Evolutionary conservation across 2,329 filamentous ascomycete genomes (phyloP).

Genomic region (Cordyceps farinosa): DNA sequence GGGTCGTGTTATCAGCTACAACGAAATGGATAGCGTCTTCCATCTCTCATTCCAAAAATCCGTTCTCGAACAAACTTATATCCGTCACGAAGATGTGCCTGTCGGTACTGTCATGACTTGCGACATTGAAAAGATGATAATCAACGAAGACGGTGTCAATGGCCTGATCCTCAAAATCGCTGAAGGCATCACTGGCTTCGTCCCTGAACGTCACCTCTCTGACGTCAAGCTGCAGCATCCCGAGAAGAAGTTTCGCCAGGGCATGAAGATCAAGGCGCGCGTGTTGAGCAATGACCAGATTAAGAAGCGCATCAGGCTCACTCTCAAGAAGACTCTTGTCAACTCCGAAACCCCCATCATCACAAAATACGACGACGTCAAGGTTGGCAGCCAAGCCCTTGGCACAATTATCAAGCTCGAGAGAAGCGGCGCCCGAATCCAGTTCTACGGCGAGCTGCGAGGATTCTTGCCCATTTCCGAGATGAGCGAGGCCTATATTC

Average conservation of each 20-base stretch:
- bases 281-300: constrained; percentile 75
- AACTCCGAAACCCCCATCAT: constrained; percentile 83
- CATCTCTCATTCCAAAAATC: constrained; percentile 79
- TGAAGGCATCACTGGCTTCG: constrained; percentile 84
- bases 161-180: constrained; percentile 80
- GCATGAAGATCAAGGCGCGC: constrained; percentile 76
- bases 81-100: constrained; percentile 86
- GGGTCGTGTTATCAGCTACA: constrained; percentile 82
- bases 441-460: constrained; percentile 81
- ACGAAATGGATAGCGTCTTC: constrained; percentile 79
- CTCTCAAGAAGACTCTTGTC: constrained; percentile 89
- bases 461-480: constrained; percentile 91
- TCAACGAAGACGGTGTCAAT: constrained; percentile 72
- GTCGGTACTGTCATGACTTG: constrained; percentile 78
- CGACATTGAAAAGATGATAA: constrained; percentile 77
- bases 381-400: constrained; percentile 71
- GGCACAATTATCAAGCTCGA: constrained; percentile 85
- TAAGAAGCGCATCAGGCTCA: constrained; percentile 78
- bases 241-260: constrained; percentile 92
- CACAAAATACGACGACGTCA: constrained; percentile 70
- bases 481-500: constrained; percentile 97
- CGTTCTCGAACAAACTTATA: constrained; percentile 80
- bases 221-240: constrained; percentile 86
- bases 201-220: constrained; percentile 82
- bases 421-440: constrained; percentile 76